A percentile compares a stretch with the other conserved stretches of the same genome.
These are phyloP conservation scores for Clonostachys chloroleuca DNA, from an alignment of 2,329 filamentous ascomycete genomes.

Conservation along the genomic window DNA sequence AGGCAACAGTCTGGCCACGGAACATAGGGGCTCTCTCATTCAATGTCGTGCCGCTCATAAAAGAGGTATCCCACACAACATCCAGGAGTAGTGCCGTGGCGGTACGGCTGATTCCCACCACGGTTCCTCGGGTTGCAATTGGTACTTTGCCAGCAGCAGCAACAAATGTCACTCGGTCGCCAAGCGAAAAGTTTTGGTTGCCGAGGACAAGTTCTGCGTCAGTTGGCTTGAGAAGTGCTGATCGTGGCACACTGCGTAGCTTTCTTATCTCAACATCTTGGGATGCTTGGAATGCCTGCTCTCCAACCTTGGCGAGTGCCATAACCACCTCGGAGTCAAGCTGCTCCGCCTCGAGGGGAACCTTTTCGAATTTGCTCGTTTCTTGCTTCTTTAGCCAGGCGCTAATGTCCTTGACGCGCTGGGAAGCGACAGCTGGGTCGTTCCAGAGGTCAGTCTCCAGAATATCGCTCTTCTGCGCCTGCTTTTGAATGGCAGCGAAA, in stretches of 20 bases:
- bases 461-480: constrained; percentile 81
- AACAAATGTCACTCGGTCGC: constrained; percentile 90
- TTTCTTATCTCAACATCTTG: constrained; percentile 58
- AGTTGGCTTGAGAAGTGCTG: constrained; percentile 84
- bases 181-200: constrained; percentile 77
- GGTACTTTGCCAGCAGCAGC: constrained; percentile 92
- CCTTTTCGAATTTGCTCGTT: constrained; percentile 86
- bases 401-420: constrained; percentile 88
- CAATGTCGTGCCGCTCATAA: constrained; percentile 95
- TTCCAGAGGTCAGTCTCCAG: constrained; percentile 84
- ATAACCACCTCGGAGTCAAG: constrained; percentile 88
- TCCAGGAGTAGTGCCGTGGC: constrained; percentile 79
- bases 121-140: constrained; percentile 85
- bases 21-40: constrained; percentile 89
- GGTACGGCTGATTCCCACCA: constrained; percentile 91
- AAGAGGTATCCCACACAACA: constrained; percentile 87
- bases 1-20: constrained; percentile 86
- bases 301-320: constrained; percentile 72
- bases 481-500: constrained; percentile 80
- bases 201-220: constrained; percentile 93
- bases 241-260: constrained; percentile 77
- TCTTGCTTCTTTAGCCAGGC: constrained; percentile 91
- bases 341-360: constrained; percentile 95
- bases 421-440: constrained; percentile 62
- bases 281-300: constrained; percentile 50